Base-by-base conservation (phyloP, 371 early-diverging fungal species). In the Lichtheimia hyalospora region DNA sequence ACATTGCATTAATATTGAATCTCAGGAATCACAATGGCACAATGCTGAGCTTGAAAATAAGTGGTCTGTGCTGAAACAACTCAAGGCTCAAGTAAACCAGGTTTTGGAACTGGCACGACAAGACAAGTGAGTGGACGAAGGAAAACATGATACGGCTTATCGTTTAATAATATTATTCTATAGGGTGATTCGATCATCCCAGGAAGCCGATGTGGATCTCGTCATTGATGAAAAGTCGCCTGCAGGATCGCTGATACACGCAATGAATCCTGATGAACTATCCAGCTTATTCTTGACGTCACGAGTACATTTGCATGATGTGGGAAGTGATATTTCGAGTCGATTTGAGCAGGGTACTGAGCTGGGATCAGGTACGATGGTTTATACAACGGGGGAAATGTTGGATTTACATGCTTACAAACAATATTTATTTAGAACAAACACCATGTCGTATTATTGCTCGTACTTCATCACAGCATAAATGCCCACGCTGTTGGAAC, bases 91-190 rank as follows among this genome's bases (percentile, higher is more conserved):
- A 49, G 85, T 84, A 1, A 91, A 90, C 61, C 84, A 85, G 41
- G 71, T 83, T 5, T 66, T 92, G 14, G 93, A 92, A 69, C 68
- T 68, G 5, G 86, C 86, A 3, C 84, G 93, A 3, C 81, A 85
- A 54, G 82, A 80, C 41, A 89, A 90, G 82, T 83, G 71, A 60
- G 68, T 62, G n/a, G n/a, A 1, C 2, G 43, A 21, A 23, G 41
- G 10, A 8, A 27, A 12, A 10, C n/a, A 20, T 20, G 44, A 3
- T 34, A 46, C 4, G 2, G 18, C 1, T 16, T 49, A 18, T 10
- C 6, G 0, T 8, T 50, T 28, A 7, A 5, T 49, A 53, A 25
- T 43, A n/a, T 8, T 52, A 13, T 58, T 50, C 13, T 39, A 52
- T 58, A 79, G 80, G 50, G 64, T 66, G 18, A 74, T 86, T 23